Evolutionary conservation across 2,329 filamentous ascomycete species (phyloP).

Genomic region (Cercospora sojina): DNA sequence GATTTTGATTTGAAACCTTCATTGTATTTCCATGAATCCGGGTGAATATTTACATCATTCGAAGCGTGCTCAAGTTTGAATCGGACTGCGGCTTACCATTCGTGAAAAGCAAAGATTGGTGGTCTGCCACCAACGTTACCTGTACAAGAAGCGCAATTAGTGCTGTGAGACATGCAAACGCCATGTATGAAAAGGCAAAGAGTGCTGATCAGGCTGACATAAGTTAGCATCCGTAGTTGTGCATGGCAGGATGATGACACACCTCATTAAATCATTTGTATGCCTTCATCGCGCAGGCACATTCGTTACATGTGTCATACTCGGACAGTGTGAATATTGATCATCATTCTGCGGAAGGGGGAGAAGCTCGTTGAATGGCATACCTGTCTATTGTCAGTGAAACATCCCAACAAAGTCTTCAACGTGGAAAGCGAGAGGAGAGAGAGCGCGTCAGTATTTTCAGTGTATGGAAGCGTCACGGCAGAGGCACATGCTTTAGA

Average conservation of each 20-base stretch:
- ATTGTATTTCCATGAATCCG: slow-evolving; percentile 25
- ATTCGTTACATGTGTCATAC: slow-evolving; percentile 52
- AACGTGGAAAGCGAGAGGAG: background rate
- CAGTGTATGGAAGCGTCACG: slow-evolving; percentile 57
- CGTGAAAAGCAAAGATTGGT: background rate
- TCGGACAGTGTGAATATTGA: slow-evolving; percentile 67
- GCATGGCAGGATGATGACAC: background rate
- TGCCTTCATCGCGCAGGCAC: slow-evolving; percentile 30
- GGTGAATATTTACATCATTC: slow-evolving; percentile 25
- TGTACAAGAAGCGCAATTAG: background rate
- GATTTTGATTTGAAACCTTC: slow-evolving; percentile 33
- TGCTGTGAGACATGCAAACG: background rate
- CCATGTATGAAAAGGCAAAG: background rate
- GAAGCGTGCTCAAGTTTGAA: background rate
- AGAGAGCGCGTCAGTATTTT: slow-evolving; percentile 59
- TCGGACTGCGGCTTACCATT: slow-evolving; percentile 13
- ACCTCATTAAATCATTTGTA: slow-evolving; percentile 11
- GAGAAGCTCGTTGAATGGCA: background rate
- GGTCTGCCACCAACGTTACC: background rate
- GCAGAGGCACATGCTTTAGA: slow-evolving; percentile 50
- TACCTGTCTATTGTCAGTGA: background rate
- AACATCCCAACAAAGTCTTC: background rate
- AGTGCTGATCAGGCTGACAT: background rate
- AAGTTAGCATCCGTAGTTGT: background rate
- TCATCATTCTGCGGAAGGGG: background rate